Evolutionary conservation across 805 yeast genomes (phyloP).

Genomic region (Kluyveromyces starmeri): DNA sequence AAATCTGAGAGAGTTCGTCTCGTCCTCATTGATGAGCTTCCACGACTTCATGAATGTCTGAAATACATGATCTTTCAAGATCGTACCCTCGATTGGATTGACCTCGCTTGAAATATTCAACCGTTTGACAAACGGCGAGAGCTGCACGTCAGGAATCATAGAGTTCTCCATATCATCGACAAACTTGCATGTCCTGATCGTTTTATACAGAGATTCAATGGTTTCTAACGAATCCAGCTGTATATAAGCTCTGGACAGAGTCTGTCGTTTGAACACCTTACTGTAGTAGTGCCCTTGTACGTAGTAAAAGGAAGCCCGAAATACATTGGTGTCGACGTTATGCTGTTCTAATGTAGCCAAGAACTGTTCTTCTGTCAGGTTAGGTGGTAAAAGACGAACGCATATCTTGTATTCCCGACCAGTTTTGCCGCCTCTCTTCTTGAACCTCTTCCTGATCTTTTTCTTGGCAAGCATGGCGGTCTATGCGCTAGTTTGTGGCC

Average conservation of each 20-base stretch:
- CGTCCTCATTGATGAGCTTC: conserved; percentile 14
- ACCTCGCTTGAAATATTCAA: conserved; percentile 7
- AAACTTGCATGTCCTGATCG: conserved; percentile 25
- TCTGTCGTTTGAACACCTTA: conserved; percentile 31
- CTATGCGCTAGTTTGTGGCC: background rate
- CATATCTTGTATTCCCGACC: conserved; percentile 22
- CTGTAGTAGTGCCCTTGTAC: conserved; percentile 25
- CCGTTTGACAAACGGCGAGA: conserved; percentile 20
- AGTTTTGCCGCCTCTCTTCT: conserved; percentile 6
- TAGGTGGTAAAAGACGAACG: conserved; percentile 39
- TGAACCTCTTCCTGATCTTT: conserved; percentile 7
- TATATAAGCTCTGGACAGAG: conserved; percentile 36
- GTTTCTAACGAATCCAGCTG: conserved; percentile 27
- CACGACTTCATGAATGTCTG: conserved; percentile 26
- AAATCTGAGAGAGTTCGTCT: conserved; percentile 15
- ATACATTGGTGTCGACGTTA: conserved; percentile 15
- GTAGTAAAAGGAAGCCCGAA: conserved; percentile 21
- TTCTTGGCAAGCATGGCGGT: conserved; percentile 2
- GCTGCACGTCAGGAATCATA: conserved; percentile 11
- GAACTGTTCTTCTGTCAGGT: conserved; percentile 30
- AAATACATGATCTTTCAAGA: conserved; percentile 25
- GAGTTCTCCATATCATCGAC: conserved; percentile 24
- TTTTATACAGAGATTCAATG: conserved; percentile 26
- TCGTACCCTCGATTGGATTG: conserved; percentile 24
- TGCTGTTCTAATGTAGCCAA: conserved; percentile 18